Percentiles rank a stretch among this genome's conserved stretches.
Evolutionary conservation across 2,329 filamentous ascomycete genomes (phyloP).

Genomic region (Xylaria sp.): DNA sequence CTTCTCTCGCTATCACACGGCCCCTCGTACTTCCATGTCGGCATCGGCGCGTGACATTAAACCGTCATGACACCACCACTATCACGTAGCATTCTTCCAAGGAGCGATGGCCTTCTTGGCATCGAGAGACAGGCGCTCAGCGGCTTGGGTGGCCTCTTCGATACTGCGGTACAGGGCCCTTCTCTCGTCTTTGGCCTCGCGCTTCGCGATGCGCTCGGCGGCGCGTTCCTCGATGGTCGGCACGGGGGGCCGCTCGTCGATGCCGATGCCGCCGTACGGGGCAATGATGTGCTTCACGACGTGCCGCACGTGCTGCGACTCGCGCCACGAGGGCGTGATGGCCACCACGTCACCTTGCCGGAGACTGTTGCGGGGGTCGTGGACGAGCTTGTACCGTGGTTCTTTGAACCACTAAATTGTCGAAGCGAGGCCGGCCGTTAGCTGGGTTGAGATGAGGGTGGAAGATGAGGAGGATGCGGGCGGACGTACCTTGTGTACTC

Average conservation of each 20-base stretch:
- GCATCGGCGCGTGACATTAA: neutral
- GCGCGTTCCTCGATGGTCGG: slow-evolving; percentile 72
- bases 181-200: slow-evolving; percentile 40
- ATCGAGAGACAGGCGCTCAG: neutral
- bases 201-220: slow-evolving; percentile 55
- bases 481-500: slow-evolving; percentile 73
- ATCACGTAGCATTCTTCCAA: neutral
- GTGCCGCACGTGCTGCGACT: slow-evolving; percentile 74
- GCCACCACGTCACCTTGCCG: slow-evolving; percentile 79
- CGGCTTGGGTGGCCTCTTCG: neutral
- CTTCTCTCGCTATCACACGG: neutral
- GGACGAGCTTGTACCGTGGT: slow-evolving; percentile 74
- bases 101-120: slow-evolving; percentile 3
- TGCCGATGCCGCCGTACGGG: slow-evolving; percentile 67
- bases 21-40: neutral
- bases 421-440: neutral
- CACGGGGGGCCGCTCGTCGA: slow-evolving; percentile 72
- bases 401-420: slow-evolving; percentile 65
- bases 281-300: slow-evolving; percentile 80
- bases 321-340: slow-evolving; percentile 73
- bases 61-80: neutral
- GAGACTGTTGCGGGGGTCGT: slow-evolving; percentile 80
- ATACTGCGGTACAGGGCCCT: slow-evolving; percentile 17
- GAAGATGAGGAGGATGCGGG: neutral
- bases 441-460: neutral